Conservation (phyloP, 2,329 filamentous ascomycete species). For the Periconia macrospinosa region DNA sequence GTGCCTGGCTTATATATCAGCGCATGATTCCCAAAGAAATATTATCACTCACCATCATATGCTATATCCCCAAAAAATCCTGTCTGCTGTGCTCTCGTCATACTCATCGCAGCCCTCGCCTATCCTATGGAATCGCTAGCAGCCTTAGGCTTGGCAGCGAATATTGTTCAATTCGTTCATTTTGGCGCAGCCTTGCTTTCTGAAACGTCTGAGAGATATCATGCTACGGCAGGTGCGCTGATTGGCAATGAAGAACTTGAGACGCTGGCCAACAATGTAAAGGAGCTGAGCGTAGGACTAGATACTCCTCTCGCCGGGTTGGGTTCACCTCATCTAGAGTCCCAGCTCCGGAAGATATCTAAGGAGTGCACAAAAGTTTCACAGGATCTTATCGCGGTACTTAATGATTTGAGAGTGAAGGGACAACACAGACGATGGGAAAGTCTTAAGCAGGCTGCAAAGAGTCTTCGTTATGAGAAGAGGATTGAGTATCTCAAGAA, state of each 20-base stretch:
- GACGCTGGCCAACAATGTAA: neutral
- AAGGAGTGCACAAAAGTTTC: neutral
- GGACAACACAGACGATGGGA: neutral
- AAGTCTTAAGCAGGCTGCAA: neutral
- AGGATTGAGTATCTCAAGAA: neutral
- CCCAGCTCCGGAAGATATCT: neutral
- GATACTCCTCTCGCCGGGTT: neutral
- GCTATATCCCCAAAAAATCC: no score
- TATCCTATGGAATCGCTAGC: slow-evolving; percentile 1
- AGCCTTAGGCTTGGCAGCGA: slow-evolving; percentile 5
- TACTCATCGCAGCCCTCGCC: no score
- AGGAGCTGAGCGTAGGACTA: neutral
- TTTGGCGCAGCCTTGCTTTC: slow-evolving; percentile 3
- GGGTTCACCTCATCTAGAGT: neutral
- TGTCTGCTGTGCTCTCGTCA: no score
- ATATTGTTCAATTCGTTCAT: slow-evolving; percentile 10
- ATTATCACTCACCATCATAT: no score
- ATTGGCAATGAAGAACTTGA: slow-evolving; percentile 3
- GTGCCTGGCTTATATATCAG: no score
- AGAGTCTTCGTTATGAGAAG: neutral
- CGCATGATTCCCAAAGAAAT: no score
- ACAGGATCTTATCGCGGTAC: neutral
- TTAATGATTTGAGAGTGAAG: neutral
- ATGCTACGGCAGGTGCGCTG: slow-evolving; percentile 1
- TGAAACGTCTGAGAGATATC: slow-evolving; percentile 3